Evolutionary conservation across 2,329 filamentous ascomycete species (phyloP).

Genomic region (Didymella lethalis): DNA sequence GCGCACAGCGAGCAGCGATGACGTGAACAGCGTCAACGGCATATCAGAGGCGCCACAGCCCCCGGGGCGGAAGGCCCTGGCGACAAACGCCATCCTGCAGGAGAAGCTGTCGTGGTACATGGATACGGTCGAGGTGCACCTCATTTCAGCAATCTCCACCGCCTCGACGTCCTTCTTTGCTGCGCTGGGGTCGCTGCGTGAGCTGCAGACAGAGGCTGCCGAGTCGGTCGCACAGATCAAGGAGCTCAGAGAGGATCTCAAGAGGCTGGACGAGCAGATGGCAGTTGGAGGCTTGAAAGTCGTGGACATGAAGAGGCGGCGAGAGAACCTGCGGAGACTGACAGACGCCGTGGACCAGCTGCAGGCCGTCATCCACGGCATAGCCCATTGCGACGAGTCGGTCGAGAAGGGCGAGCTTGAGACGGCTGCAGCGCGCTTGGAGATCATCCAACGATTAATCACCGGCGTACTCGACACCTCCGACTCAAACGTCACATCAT

Average conservation of each 20-base stretch:
- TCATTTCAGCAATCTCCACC: conserved; percentile 94
- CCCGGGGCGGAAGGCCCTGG: conserved; percentile 78
- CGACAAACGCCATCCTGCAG: conserved; percentile 95
- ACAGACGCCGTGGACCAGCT: conserved; percentile 85
- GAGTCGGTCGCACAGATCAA: conserved; percentile 91
- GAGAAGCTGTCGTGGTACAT: conserved; percentile 99
- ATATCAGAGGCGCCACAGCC: conserved; percentile 63
- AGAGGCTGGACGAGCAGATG: conserved; percentile 84
- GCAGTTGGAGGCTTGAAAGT: conserved; percentile 85
- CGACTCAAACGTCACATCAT: conserved; percentile 39
- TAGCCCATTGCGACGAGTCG: conserved; percentile 78
- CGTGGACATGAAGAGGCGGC: conserved; percentile 79
- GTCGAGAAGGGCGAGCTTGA: conserved; percentile 87
- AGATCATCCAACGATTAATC: conserved; percentile 80
- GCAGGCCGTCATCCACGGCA: conserved; percentile 75
- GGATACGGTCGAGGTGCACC: conserved; percentile 97
- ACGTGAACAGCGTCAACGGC: conserved; percentile 65
- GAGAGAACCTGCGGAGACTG: conserved; percentile 84
- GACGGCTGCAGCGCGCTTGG: conserved; percentile 78
- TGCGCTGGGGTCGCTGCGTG: conserved; percentile 86
- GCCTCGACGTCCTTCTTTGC: conserved; percentile 97
- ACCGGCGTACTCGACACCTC: conserved; percentile 68
- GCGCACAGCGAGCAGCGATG: conserved; percentile 57
- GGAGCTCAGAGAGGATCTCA: conserved; percentile 77
- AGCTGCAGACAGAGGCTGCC: conserved; percentile 89